phyloP scores from a whole-genome alignment of 306 rosid genomes.

The Crataegus laevigata region DNA sequence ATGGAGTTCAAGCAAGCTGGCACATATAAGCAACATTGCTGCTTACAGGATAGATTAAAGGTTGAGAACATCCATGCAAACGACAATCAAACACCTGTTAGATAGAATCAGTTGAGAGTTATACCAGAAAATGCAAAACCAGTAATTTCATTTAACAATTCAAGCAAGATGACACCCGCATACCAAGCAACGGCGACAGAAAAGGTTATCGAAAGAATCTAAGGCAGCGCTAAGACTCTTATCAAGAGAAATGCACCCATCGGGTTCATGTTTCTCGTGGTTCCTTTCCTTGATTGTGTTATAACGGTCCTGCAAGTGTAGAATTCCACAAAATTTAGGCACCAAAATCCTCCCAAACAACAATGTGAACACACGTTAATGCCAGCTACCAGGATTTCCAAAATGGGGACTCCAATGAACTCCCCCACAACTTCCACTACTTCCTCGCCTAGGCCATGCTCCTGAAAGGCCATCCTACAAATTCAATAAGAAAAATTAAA shows the following conservation, averaged over 20 bases:
- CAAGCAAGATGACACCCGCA: constrained; percentile 18
- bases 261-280: constrained; percentile 25
- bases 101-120: constrained; percentile 21
- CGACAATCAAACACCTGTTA: constrained; percentile 88
- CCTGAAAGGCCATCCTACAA: constrained; percentile 74
- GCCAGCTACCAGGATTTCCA: constrained; percentile 69
- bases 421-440: constrained; percentile 57
- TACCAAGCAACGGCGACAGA: constrained; percentile 96
- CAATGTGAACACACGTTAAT: constrained; percentile 4
- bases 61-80: constrained; percentile 88
- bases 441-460: constrained; percentile 73
- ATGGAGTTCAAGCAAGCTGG: background rate
- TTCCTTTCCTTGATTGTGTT: constrained; percentile 53
- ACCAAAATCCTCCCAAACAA: constrained; percentile 15
- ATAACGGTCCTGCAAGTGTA: constrained; percentile 61
- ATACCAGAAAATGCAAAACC: constrained; percentile 5
- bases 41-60: constrained; percentile 76
- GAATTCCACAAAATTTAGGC: constrained; percentile 9
- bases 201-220: constrained; percentile 96
- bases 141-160: background rate
- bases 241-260: constrained; percentile 49
- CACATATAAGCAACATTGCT: constrained; percentile 10
- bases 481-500: constrained; percentile 15
- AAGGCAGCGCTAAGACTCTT: constrained; percentile 73
- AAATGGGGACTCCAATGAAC: constrained; percentile 59